These are phyloP conservation scores for Backusella morwellensis DNA, from an alignment of 192 early-diverging fungal genomes.

Conservation along the genomic window DNA sequence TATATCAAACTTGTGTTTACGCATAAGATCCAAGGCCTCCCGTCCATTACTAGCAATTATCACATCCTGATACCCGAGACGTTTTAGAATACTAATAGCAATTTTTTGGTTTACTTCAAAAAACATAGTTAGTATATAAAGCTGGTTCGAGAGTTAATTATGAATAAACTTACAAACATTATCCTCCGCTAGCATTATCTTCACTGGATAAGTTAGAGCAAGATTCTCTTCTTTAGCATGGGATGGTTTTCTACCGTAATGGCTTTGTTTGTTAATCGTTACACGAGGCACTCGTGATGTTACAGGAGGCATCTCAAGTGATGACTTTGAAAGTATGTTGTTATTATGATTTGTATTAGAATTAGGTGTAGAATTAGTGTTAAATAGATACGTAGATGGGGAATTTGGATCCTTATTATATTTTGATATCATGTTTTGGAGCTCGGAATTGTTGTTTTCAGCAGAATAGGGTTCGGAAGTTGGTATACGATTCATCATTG, in stretches of 20 bases:
- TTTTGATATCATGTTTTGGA: conserved; percentile 15
- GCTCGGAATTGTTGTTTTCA: background rate
- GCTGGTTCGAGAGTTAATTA: background rate
- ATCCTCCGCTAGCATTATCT: conserved; percentile 40
- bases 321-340: background rate
- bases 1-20: conserved; percentile 42
- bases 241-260: conserved; percentile 10
- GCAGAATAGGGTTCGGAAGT: background rate
- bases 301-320: background rate
- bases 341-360: conserved; percentile 3
- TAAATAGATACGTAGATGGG: background rate
- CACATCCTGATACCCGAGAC: conserved; percentile 46
- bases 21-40: conserved; percentile 46
- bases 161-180: conserved; percentile 31
- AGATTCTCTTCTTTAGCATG: conserved; percentile 28
- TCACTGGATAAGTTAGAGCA: conserved; percentile 21
- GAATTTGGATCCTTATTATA: background rate
- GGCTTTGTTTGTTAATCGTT: conserved; percentile 1
- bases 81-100: conserved; percentile 49
- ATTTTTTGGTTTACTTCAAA: conserved; percentile 51
- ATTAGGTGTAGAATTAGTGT: conserved; percentile 1
- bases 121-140: background rate
- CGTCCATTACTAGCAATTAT: conserved; percentile 48
- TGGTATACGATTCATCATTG: background rate
- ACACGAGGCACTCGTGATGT: background rate